Conservation (phyloP, 2,329 filamentous ascomycete species). For the Trichoderma sp. region DNA sequence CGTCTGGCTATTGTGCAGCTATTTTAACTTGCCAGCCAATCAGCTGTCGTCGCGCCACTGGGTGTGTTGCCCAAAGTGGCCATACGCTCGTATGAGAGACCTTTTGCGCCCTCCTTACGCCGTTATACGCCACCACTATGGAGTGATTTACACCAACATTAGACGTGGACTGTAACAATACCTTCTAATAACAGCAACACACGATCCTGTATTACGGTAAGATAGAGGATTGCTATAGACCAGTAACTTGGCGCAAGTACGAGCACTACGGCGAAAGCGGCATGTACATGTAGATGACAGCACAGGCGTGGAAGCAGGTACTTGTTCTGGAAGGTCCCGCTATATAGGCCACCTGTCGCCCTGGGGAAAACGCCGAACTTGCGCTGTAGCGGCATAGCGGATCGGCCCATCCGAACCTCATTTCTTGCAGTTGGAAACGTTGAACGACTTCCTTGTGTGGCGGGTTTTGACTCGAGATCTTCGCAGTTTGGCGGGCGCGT, state of each 20-base stretch:
- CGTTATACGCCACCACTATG: neutral
- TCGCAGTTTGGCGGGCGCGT: neutral
- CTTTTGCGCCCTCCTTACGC: neutral
- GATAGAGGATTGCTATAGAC: neutral
- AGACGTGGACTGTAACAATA: neutral
- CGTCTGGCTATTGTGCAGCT: neutral
- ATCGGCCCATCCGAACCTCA: conserved; percentile 25
- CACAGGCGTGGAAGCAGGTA: neutral
- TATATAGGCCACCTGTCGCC: neutral
- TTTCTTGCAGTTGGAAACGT: conserved; percentile 5
- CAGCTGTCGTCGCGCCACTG: neutral
- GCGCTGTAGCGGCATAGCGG: conserved; percentile 6
- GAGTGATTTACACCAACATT: neutral
- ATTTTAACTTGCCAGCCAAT: conserved; percentile 13
- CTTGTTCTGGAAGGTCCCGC: conserved; percentile 17
- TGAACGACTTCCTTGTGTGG: neutral
- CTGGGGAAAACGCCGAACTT: conserved; percentile 3
- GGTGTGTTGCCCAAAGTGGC: neutral
- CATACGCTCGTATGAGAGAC: neutral
- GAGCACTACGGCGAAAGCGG: conserved; percentile 11
- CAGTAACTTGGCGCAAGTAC: neutral
- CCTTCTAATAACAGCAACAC: conserved; percentile 3
- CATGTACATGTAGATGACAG: conserved; percentile 9
- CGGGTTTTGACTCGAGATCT: neutral
- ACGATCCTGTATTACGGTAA: neutral